phyloP scores from a whole-genome alignment of 73 alveolate species.

The Paramecium primaurelia region DNA sequence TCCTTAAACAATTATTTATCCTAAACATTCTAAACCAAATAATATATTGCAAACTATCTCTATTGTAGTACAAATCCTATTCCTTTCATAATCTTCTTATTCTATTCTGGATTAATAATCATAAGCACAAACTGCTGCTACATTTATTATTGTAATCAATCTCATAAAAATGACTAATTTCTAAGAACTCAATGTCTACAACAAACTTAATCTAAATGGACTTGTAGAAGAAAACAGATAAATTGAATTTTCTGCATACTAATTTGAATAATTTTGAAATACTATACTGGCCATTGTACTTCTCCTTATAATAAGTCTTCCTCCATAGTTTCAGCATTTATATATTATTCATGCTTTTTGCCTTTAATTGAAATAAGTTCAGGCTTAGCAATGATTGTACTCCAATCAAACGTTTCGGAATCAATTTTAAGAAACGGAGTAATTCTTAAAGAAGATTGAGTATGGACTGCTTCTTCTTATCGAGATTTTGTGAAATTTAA shows the following conservation, averaged over 20 bases:
- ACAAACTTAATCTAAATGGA: neutral
- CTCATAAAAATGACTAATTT: neutral
- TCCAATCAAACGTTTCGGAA: slow-evolving; percentile 34
- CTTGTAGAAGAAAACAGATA: neutral
- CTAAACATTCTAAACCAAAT: neutral
- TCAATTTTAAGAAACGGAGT: neutral
- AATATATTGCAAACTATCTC: slow-evolving; percentile 11
- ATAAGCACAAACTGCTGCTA: slow-evolving; percentile 1
- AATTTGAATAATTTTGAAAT: neutral
- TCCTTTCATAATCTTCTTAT: neutral
- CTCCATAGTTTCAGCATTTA: neutral
- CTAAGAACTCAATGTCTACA: neutral
- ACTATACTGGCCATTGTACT: slow-evolving; percentile 3
- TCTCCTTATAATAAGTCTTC: neutral
- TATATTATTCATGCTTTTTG: neutral
- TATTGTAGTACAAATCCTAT: neutral
- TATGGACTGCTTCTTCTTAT: neutral
- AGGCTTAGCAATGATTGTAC: neutral
- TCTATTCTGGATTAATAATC: neutral
- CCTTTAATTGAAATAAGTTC: neutral
- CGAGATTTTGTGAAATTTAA: neutral
- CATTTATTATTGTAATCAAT: neutral
- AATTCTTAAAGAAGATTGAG: neutral
- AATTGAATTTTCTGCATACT: slow-evolving; percentile 14
- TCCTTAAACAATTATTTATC: neutral